Conservation (phyloP, 106 monocot species). For the Agapanthus africanus region DNA sequence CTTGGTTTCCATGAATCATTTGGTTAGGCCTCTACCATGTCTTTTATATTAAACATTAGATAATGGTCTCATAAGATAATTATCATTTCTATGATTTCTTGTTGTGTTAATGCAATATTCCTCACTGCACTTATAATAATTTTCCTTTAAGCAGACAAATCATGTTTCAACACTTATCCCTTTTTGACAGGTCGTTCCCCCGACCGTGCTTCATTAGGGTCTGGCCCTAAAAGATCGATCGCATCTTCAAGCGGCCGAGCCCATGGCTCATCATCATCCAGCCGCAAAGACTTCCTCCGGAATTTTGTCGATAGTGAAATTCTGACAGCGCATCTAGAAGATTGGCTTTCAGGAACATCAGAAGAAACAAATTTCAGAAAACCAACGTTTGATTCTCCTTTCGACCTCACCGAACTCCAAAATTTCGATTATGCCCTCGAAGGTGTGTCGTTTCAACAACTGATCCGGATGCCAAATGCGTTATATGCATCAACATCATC, state of each 20-base stretch:
- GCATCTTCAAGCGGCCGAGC: conserved; percentile 33
- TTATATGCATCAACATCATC: conserved; percentile 80
- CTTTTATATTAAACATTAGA: not conserved
- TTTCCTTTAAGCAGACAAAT: not conserved
- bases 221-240: conserved; percentile 52
- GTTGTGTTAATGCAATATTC: not conserved
- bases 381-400: conserved; percentile 73
- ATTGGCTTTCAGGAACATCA: conserved; percentile 64
- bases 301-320: conserved; percentile 86
- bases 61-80: not conserved
- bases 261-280: conserved; percentile 55
- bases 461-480: conserved; percentile 97
- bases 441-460: conserved; percentile 72
- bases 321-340: conserved; percentile 63
- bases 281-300: conserved; percentile 71
- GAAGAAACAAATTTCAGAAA: conserved; percentile 39
- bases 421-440: conserved; percentile 96
- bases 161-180: not conserved
- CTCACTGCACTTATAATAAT: not conserved
- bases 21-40: not conserved
- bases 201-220: conserved; percentile 40
- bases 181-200: conserved; percentile 60
- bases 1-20: not conserved
- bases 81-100: not conserved
- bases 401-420: conserved; percentile 75